Evolutionary conservation across 2,329 filamentous ascomycete genomes (phyloP).

Genomic region (Reticulascus tulasneorum): DNA sequence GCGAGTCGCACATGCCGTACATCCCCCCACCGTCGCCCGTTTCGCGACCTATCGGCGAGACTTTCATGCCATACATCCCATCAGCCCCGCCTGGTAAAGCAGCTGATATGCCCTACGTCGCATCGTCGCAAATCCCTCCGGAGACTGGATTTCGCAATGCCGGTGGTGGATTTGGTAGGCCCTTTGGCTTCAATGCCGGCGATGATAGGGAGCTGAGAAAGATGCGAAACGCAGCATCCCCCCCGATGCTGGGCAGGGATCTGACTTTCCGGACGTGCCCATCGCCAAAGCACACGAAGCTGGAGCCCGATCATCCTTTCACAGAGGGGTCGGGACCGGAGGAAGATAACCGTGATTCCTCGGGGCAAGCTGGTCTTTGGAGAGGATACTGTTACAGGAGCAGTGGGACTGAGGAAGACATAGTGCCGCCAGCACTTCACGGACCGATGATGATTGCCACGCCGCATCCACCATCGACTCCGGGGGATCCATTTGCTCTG

Average conservation of each 20-base stretch:
- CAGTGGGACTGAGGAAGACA: constrained; percentile 27
- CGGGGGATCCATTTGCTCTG: constrained; percentile 38
- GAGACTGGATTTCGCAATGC: constrained; percentile 37
- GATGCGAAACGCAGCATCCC: constrained; percentile 55
- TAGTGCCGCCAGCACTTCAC: constrained; percentile 40
- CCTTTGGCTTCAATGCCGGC: constrained; percentile 35
- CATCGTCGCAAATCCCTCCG: constrained; percentile 30
- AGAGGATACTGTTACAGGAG: constrained; percentile 61
- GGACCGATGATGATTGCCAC: constrained; percentile 48
- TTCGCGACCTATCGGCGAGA: constrained; percentile 5
- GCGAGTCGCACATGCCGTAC: constrained; percentile 4
- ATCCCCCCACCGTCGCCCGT: constrained; percentile 5
- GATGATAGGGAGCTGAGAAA: constrained; percentile 38
- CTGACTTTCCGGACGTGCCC: constrained; percentile 76
- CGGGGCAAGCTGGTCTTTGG: constrained; percentile 68
- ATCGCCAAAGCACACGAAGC: constrained; percentile 79
- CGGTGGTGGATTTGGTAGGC: constrained; percentile 35
- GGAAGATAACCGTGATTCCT: constrained; percentile 49
- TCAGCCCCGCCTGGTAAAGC: constrained; percentile 1
- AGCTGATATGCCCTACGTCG: constrained; percentile 16
- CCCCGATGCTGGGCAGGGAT: constrained; percentile 84
- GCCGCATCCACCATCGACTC: constrained; percentile 37
- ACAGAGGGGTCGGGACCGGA: constrained; percentile 40
- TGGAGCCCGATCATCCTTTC: constrained; percentile 71
- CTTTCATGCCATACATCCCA: constrained; percentile 7